Conservation (phyloP, 768 basidiomycete species). For the Panus rudis region DNA sequence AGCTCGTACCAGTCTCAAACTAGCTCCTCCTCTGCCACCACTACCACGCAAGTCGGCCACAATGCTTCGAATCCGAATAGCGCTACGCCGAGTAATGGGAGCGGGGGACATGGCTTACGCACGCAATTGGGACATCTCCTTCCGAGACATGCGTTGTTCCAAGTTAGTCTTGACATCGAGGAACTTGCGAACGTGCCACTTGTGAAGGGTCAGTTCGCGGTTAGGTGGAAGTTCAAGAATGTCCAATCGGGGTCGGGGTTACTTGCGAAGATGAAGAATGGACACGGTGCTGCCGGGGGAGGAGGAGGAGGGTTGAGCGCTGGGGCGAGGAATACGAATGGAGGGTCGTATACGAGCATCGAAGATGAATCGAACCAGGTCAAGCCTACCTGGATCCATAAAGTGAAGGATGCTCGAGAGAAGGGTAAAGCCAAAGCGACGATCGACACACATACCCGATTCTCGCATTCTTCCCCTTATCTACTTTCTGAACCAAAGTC, state of each 20-base stretch:
- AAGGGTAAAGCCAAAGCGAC: constrained; percentile 10
- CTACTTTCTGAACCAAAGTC: no score
- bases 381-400: constrained; percentile 3
- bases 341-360: background rate
- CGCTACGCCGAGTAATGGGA: no score
- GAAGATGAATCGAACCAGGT: background rate
- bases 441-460: no score
- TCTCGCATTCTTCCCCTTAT: no score
- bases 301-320: constrained; percentile 6
- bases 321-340: constrained; percentile 18
- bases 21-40: background rate
- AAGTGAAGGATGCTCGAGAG: constrained; percentile 6
- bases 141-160: constrained; percentile 61
- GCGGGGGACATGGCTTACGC: constrained; percentile 40
- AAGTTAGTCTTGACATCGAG: constrained; percentile 52
- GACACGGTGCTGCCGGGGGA: constrained; percentile 2
- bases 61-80: no score
- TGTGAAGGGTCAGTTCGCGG: constrained; percentile 61
- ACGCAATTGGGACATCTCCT: constrained; percentile 55
- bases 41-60: background rate
- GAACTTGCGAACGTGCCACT: constrained; percentile 68
- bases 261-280: constrained; percentile 31
- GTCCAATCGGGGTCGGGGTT: constrained; percentile 38
- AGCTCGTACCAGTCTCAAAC: background rate
- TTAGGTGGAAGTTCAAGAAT: constrained; percentile 68